Conservation (phyloP, 345 rosid genomes). For the Nephelium lappaceum region DNA sequence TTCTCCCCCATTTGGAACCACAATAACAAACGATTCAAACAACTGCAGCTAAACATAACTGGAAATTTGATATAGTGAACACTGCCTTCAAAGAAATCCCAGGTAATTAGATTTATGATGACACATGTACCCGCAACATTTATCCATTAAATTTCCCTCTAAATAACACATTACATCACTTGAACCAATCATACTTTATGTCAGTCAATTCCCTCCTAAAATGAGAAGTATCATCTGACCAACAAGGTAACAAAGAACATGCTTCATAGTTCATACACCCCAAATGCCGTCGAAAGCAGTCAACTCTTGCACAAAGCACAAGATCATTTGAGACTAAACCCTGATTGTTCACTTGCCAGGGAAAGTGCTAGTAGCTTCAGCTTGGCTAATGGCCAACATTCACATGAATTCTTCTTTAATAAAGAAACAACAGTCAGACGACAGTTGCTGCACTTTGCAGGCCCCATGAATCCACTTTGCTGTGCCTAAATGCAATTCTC, state of each 20-base stretch:
- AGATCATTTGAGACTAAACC: background rate
- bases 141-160: background rate
- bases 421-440: background rate
- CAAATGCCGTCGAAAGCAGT: too few relatives aligned
- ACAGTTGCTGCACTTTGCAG: background rate
- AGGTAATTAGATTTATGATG: too few relatives aligned
- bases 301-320: background rate
- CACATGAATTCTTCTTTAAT: conserved; percentile 5
- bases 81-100: too few relatives aligned
- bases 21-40: too few relatives aligned
- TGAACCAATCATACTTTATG: background rate
- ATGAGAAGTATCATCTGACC: background rate
- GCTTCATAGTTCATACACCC: background rate
- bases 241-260: background rate
- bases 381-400: background rate
- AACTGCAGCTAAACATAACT: too few relatives aligned
- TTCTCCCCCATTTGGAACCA: too few relatives aligned
- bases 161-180: background rate
- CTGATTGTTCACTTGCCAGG: background rate
- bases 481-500: too few relatives aligned
- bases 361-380: background rate
- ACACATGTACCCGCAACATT: background rate
- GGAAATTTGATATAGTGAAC: too few relatives aligned
- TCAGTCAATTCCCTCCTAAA: background rate
- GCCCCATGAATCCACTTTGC: background rate